Base-by-base conservation (phyloP, 371 early-diverging fungal genomes). In the Mortierella sp. region DNA sequence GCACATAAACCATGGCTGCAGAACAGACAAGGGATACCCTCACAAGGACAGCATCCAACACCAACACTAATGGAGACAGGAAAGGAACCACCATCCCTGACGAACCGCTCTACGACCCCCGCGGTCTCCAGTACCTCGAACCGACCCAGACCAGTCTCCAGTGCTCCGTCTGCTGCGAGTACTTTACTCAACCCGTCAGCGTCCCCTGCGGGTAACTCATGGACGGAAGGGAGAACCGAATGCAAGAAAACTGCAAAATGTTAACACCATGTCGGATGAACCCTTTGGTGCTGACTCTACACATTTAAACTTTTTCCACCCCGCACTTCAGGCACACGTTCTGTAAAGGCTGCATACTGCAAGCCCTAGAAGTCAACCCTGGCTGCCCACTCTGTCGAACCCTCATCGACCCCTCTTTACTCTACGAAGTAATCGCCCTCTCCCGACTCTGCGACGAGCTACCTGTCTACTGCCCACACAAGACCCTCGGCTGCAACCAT, bases 371-470 rank as follows among this genome's bases (percentile, higher is more conserved):
- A 54, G 81, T 89, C 24, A 90, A 89, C 12, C 78, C 87, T 0
- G 78, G 90, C n/a, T 95, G 95, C 71, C 95, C 95, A 0, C 89
- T 95, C 21, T 94, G 94, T 70, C 90, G 95, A 8, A 86, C 92
- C 0, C 75, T 87, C 0, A 81, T 95, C 21, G 81, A 89, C 4
- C 74, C 84, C 8, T 83, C 91, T 4, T 74, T 93, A 24, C 79
- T 89, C 21, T 92, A 93, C 18, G 93, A 93, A 48, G 92, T 90
- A 38, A 94, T 91, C 74, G 93, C 94, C 16, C 89, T 95, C 46
- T 72, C 79, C 38, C 93, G 93, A 79, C 92, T 95, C 89, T 94
- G 95, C 35, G 93, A 95, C 75, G 95, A 95, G 72, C 89, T 95
- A 0, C n/a, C 74, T 3, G 92, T 92, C 0, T 89, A 90, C 32